Percentiles rank a stretch among this genome's conserved stretches.
Conservation (phyloP, 345 rosid genomes). For the Euphorbia pulcherrima region DNA sequence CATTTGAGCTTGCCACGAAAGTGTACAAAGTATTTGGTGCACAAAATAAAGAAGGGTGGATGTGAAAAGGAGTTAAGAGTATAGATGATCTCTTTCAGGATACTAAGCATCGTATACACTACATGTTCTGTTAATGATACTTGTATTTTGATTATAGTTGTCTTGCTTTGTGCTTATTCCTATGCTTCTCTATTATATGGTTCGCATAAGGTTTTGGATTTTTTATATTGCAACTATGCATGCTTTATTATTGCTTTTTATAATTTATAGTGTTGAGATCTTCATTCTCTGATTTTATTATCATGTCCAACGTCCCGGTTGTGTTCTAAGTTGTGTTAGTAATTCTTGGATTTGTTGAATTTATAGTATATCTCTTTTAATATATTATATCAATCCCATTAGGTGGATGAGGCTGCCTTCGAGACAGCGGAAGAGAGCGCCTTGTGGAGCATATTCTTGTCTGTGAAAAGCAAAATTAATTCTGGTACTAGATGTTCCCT, state of each 20-base stretch:
- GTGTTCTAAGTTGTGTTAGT: neutral
- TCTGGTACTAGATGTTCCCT: slow-evolving; percentile 42
- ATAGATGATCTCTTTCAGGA: too few species aligned
- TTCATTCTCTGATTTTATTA: neutral
- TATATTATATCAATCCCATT: neutral
- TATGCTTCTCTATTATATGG: neutral
- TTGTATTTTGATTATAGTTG: too few species aligned
- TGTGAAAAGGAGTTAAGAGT: neutral
- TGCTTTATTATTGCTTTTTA: neutral
- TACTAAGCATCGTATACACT: too few species aligned
- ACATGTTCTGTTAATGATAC: too few species aligned
- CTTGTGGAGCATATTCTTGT: slow-evolving; percentile 56
- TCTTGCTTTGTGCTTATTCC: neutral
- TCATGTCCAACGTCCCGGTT: neutral
- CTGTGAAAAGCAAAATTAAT: slow-evolving; percentile 53
- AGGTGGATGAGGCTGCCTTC: slow-evolving; percentile 83
- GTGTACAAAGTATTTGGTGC: neutral
- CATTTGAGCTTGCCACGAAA: neutral
- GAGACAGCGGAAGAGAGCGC: slow-evolving; percentile 73
- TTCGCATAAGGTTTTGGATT: neutral
- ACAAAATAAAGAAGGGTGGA: too few species aligned
- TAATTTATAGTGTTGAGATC: neutral
- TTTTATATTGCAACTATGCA: neutral
- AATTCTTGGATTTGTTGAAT: neutral
- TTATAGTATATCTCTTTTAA: neutral